Evolutionary conservation across 768 basidiomycete species (phyloP).

Genomic region (Russula earlei): DNA sequence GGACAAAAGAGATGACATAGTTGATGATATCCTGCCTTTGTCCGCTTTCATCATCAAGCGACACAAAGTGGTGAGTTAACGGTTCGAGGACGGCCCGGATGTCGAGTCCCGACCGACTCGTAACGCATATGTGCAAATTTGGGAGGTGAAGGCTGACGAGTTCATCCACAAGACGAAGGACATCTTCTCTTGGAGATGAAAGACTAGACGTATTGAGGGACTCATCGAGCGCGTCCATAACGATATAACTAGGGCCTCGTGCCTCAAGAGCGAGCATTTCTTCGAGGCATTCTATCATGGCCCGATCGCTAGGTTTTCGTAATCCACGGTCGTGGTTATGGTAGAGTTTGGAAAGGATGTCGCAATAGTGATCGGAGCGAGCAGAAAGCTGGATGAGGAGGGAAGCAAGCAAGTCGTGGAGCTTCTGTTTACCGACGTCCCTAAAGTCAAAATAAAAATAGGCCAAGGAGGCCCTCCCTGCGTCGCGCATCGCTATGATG

Average conservation of each 20-base stretch:
- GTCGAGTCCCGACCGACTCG: not conserved
- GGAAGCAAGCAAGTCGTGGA: not conserved
- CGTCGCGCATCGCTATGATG: not conserved
- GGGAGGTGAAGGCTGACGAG: not conserved
- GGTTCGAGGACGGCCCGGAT: not conserved
- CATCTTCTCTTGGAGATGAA: not conserved
- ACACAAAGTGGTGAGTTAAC: not conserved
- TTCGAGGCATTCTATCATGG: not conserved
- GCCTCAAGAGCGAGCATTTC: not conserved
- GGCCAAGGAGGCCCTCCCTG: not conserved
- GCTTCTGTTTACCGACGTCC: not conserved
- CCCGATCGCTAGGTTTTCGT: not conserved
- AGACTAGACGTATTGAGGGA: not conserved
- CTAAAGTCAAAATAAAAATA: slow-evolving; percentile 5
- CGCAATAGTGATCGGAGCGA: not conserved
- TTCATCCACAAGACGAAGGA: not conserved
- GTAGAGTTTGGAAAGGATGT: not conserved
- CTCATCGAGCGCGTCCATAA: slow-evolving; percentile 4
- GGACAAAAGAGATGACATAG: not conserved
- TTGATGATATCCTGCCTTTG: not conserved
- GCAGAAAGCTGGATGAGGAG: not conserved
- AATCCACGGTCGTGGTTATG: not conserved
- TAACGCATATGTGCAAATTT: slow-evolving; percentile 1
- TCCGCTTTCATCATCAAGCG: not conserved
- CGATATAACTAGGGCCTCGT: not conserved